Evolutionary conservation across 1,139 yeast species (phyloP).

Genomic region (Chernovozyma sophiae-reginae): DNA sequence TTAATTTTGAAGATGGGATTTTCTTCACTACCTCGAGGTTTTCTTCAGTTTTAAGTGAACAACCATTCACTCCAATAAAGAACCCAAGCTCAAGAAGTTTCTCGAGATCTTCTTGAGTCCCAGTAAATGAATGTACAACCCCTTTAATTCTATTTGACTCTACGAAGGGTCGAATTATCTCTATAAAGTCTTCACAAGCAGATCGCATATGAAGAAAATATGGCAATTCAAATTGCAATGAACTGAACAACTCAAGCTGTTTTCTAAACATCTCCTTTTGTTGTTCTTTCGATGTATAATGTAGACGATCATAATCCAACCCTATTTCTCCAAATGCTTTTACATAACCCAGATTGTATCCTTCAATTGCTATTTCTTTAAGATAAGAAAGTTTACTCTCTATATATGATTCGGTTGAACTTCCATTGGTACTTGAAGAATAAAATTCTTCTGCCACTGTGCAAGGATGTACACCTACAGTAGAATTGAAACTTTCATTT

Average conservation of each 20-base stretch:
- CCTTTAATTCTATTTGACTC: slow-evolving; percentile 40
- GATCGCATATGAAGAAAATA: slow-evolving; percentile 86
- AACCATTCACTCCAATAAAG: slow-evolving; percentile 84
- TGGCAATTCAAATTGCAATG: slow-evolving; percentile 56
- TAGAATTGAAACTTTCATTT: slow-evolving; percentile 46
- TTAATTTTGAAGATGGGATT: slow-evolving; percentile 63
- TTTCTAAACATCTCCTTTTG: slow-evolving; percentile 65
- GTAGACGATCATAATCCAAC: slow-evolving; percentile 84
- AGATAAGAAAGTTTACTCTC: slow-evolving; percentile 43
- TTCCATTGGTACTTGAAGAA: slow-evolving; percentile 12
- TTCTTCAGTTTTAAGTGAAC: slow-evolving; percentile 78
- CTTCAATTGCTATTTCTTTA: slow-evolving; percentile 44
- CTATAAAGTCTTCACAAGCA: slow-evolving; percentile 77
- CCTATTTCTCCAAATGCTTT: slow-evolving; percentile 92
- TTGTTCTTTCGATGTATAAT: slow-evolving; percentile 63
- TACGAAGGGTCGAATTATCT: slow-evolving; percentile 54
- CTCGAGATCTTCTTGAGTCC: slow-evolving; percentile 57
- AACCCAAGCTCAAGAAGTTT: slow-evolving; percentile 56
- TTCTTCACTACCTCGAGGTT: slow-evolving; percentile 61
- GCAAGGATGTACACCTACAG: slow-evolving; percentile 96
- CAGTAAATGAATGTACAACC: slow-evolving; percentile 94
- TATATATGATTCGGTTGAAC: slow-evolving; percentile 20
- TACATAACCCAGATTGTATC: slow-evolving; percentile 48
- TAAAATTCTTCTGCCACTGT: slow-evolving; percentile 61
- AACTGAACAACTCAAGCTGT: slow-evolving; percentile 64